Evolutionary conservation across 148 eudicot species (phyloP), one percentile per base, ranked within the genome.

Genomic region (Agrostemma githago): DNA sequence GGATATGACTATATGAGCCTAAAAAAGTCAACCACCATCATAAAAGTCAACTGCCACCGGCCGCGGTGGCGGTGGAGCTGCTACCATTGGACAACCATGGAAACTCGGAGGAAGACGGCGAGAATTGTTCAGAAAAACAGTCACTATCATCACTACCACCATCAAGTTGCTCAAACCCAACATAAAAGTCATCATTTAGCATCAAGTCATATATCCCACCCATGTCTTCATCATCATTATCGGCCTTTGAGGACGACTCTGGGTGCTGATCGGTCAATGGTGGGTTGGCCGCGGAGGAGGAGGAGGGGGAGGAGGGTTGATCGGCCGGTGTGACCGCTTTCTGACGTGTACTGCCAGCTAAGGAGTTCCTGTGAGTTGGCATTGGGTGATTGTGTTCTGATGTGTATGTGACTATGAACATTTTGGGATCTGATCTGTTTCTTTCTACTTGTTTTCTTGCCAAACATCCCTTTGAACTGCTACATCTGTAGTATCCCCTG

Each of bases 371-470:
- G 83, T 90, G 94, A 15, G 88, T 86, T 1, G 98, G 98, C 80
- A 89, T 86, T 2, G 94, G 92, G 81, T 89, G 98, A 72, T 83
- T 88, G 86, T 93, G 98, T 38, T 93, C 98, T 4, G 82, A 86
- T 8, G 96, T 93, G 88, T 90, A 93, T 40, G 98, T 90, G 43
- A 93, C 85, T 6, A 93, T 88, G 81, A 93, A 93, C 90, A 85
- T 88, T 72, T 81, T 83, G 39, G 98, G 96, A 83, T 90, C 91
- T 82, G 89, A 80, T 87, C 88, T 83, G 77, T 85, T 86, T 26
- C 96, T 77, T 83, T 92, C 96, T 79, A 88, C 91, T 86, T 92
- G 96, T 81, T 92, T 92, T 46, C 97, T 84, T n/a, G 97, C 94
- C 68, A 77, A 68, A 84, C 94, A 92, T 0, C 92, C 94, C 58